These are phyloP conservation scores for Myxozyma neotropica DNA, from an alignment of 805 yeast species.

Conservation along the genomic window DNA sequence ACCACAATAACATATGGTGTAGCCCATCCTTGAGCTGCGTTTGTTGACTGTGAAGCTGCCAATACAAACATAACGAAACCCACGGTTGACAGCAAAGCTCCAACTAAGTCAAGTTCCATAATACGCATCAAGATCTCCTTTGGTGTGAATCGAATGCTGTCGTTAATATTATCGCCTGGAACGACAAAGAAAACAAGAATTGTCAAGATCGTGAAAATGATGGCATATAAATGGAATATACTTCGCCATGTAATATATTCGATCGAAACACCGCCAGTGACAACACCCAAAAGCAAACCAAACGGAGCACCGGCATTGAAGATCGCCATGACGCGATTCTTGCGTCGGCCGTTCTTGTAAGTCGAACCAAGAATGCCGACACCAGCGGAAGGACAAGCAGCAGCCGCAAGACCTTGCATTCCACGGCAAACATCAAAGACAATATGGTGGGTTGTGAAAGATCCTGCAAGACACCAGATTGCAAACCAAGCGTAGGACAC, in stretches of 20 bases:
- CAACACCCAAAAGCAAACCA: conserved; percentile 50
- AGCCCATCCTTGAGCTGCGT: conserved; percentile 49
- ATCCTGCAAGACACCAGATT: conserved; percentile 43
- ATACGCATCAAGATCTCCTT: conserved; percentile 7
- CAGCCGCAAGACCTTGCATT: conserved; percentile 49
- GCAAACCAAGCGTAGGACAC: conserved; percentile 44
- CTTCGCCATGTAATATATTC: conserved; percentile 49
- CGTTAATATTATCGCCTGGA: conserved; percentile 45
- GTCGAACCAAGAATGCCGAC: conserved; percentile 52
- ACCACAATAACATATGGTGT: conserved; percentile 51
- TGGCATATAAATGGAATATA: conserved; percentile 48
- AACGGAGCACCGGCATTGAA: conserved; percentile 55
- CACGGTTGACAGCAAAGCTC: conserved; percentile 47
- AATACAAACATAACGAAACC: conserved; percentile 50
- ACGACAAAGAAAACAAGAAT: conserved; percentile 40
- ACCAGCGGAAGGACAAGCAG: conserved; percentile 53
- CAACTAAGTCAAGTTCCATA: conserved; percentile 47
- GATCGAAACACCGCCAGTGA: conserved; percentile 50
- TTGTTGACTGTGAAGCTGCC: conserved; percentile 50
- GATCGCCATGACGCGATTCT: conserved; percentile 37
- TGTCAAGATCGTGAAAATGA: conserved; percentile 43
- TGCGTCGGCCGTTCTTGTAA: conserved; percentile 48
- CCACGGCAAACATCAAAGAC: conserved; percentile 49
- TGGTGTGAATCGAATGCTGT: background rate
- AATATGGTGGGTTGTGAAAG: conserved; percentile 40